Percentiles rank a stretch among this genome's conserved stretches.
Evolutionary conservation across 306 rosid species (phyloP).

Genomic region (Rosa lucieae): DNA sequence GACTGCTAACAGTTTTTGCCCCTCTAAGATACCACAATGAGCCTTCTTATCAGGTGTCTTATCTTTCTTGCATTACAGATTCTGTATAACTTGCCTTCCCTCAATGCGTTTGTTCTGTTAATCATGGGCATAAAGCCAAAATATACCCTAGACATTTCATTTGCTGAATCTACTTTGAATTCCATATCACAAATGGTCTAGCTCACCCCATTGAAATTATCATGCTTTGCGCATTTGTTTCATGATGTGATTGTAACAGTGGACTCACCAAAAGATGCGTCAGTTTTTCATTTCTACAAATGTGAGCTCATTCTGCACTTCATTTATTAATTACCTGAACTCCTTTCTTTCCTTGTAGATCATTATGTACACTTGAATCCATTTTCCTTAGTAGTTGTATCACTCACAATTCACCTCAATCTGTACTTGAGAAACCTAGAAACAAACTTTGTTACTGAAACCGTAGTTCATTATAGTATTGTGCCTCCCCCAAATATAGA

Average conservation of each 20-base stretch:
- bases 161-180: neutral
- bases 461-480: too few relatives aligned
- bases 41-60: neutral
- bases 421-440: too few relatives aligned
- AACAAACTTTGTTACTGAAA: neutral
- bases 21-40: slow-evolving; percentile 35
- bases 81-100: neutral
- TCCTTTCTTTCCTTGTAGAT: neutral
- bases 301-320: neutral
- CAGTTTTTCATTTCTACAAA: neutral
- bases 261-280: neutral
- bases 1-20: slow-evolving; percentile 59
- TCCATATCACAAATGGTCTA: neutral
- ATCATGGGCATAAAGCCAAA: neutral
- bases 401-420: too few relatives aligned
- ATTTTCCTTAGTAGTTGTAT: too few relatives aligned
- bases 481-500: too few relatives aligned
- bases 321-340: neutral
- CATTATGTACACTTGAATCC: too few relatives aligned
- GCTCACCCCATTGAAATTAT: neutral
- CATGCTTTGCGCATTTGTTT: neutral
- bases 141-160: neutral
- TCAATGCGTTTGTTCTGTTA: neutral
- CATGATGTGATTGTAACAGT: neutral
- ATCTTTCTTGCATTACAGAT: neutral